These are phyloP conservation scores for Russula emetica DNA, from an alignment of 768 basidiomycete species.

Conservation along the genomic window DNA sequence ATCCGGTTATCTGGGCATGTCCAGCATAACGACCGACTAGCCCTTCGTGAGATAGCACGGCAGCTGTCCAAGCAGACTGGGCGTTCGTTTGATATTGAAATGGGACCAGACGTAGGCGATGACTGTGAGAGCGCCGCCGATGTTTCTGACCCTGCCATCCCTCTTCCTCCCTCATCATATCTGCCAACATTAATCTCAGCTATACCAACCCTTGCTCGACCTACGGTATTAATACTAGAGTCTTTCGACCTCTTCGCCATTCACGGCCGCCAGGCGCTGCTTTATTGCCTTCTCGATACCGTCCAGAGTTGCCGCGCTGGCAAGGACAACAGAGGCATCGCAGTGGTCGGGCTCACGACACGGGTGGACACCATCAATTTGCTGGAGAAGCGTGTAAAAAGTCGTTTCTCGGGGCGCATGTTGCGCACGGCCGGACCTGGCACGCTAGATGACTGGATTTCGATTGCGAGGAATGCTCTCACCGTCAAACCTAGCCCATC, in stretches of 20 bases:
- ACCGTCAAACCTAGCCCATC: constrained; percentile 31
- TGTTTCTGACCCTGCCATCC: constrained; percentile 23
- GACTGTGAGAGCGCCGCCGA: constrained; percentile 51
- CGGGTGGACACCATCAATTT: constrained; percentile 84
- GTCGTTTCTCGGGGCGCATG: constrained; percentile 91
- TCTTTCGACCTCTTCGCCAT: constrained; percentile 91
- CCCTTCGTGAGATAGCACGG: constrained; percentile 87
- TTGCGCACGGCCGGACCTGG: constrained; percentile 66
- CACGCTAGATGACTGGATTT: constrained; percentile 47
- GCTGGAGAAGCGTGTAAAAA: constrained; percentile 95
- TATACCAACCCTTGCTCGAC: constrained; percentile 73
- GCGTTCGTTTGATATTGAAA: constrained; percentile 40
- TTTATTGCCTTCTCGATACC: constrained; percentile 94
- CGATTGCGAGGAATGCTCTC: constrained; percentile 47
- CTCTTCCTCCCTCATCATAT: constrained; percentile 62
- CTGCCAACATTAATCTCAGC: constrained; percentile 70
- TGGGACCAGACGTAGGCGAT: constrained; percentile 34
- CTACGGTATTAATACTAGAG: constrained; percentile 81
- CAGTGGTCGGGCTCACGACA: constrained; percentile 81
- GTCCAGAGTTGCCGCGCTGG: constrained; percentile 77
- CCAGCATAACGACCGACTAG: constrained; percentile 80
- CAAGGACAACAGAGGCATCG: constrained; percentile 60
- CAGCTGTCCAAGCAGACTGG: constrained; percentile 79
- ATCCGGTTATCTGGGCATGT: constrained; percentile 82
- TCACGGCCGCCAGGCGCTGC: constrained; percentile 85